Evolutionary conservation across 2,329 filamentous ascomycete genomes (phyloP).

Genomic region (Colletotrichum sp.): DNA sequence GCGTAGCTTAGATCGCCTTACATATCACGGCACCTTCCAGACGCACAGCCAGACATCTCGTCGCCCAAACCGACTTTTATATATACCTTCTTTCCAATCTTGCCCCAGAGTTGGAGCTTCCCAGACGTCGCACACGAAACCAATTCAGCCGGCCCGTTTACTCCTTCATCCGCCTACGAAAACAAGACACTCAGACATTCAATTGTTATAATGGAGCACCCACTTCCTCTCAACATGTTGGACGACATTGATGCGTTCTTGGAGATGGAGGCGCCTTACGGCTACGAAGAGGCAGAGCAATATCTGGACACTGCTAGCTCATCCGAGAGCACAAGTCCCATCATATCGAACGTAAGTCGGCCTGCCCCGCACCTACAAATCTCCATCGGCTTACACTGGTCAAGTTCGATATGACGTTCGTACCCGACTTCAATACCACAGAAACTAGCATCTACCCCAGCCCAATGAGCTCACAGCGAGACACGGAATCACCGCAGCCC

Average conservation of each 20-base stretch:
- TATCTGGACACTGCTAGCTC: slow-evolving; percentile 21
- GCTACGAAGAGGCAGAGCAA: slow-evolving; percentile 20
- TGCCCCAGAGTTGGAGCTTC: not conserved
- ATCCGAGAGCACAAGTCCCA: slow-evolving; percentile 23
- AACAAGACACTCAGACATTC: not conserved
- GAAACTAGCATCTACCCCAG: slow-evolving; percentile 35
- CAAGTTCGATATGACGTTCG: slow-evolving; percentile 24
- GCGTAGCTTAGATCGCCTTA: slow-evolving; percentile 13
- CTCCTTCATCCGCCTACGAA: not conserved
- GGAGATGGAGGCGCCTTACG: slow-evolving; percentile 22
- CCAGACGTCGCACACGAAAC: not conserved
- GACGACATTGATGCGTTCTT: slow-evolving; percentile 22
- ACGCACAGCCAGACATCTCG: not conserved
- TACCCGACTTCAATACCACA: slow-evolving; percentile 29
- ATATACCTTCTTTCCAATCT: not conserved
- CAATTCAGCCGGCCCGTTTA: not conserved
- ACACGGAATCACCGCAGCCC: slow-evolving; percentile 22
- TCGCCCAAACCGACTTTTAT: not conserved
- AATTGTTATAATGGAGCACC: slow-evolving; percentile 8
- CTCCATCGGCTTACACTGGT: not conserved
- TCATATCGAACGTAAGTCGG: slow-evolving; percentile 21
- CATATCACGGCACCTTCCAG: slow-evolving; percentile 17
- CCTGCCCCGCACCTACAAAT: not conserved
- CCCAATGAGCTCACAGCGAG: slow-evolving; percentile 28
- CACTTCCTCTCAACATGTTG: slow-evolving; percentile 20